These are phyloP conservation scores for Lentinula detonsa DNA, from an alignment of 768 basidiomycete species.

Conservation along the genomic window DNA sequence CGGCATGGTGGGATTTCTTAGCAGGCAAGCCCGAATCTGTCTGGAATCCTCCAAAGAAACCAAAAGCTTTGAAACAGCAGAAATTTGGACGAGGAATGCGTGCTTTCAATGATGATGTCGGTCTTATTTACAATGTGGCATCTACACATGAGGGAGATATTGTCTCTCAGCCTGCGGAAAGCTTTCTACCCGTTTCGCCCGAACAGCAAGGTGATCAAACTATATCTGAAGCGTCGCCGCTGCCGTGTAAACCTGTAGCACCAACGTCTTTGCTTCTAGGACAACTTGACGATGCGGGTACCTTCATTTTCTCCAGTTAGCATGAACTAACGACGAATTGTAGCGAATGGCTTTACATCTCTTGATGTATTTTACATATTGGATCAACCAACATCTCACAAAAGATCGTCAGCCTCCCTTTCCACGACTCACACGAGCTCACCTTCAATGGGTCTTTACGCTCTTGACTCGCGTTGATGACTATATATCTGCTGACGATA, in stretches of 20 bases:
- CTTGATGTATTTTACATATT: constrained; percentile 79
- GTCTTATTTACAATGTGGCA: constrained; percentile 6
- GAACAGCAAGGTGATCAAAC: background rate
- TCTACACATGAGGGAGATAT: constrained; percentile 2
- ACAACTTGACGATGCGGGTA: constrained; percentile 61
- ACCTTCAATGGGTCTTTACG: constrained; percentile 75
- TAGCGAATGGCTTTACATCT: constrained; percentile 70
- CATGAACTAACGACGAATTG: constrained; percentile 1
- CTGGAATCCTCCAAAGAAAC: constrained; percentile 53
- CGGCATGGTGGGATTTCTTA: constrained; percentile 77
- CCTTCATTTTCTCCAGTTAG: constrained; percentile 3
- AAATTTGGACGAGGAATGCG: constrained; percentile 28
- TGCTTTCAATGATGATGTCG: constrained; percentile 25
- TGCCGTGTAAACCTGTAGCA: constrained; percentile 35
- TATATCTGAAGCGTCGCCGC: background rate
- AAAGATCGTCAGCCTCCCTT: constrained; percentile 25
- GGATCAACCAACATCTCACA: constrained; percentile 63
- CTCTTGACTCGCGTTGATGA: constrained; percentile 68
- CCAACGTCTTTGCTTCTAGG: constrained; percentile 52
- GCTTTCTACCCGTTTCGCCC: background rate
- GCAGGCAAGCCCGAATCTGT: constrained; percentile 60
- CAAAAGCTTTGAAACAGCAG: constrained; percentile 21
- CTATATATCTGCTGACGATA: constrained; percentile 67
- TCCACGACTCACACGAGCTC: constrained; percentile 43
- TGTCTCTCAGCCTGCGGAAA: background rate